These are phyloP conservation scores for Stemphylium vesicarium DNA, from an alignment of 2,329 filamentous ascomycete species.

Conservation along the genomic window DNA sequence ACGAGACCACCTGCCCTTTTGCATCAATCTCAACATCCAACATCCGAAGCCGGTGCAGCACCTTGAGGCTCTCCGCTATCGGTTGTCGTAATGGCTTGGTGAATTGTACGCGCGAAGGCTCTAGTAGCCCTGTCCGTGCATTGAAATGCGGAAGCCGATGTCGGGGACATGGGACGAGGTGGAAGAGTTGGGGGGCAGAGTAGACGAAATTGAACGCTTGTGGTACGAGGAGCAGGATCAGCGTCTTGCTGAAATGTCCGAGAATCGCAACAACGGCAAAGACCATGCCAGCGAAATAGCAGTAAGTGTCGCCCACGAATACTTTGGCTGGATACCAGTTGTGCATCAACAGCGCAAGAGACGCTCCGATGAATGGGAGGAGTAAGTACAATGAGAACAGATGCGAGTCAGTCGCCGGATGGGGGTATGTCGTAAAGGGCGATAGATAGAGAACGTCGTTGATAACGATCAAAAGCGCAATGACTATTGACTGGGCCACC, in stretches of 20 bases:
- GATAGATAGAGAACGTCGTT: constrained; percentile 89
- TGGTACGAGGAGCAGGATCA: constrained; percentile 86
- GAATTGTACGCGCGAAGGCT: constrained; percentile 82
- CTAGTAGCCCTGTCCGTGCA: constrained; percentile 79
- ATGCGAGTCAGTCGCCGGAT: constrained; percentile 94
- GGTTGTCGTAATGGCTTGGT: constrained; percentile 71
- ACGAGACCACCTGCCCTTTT: constrained; percentile 75
- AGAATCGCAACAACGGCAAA: constrained; percentile 97
- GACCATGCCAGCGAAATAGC: constrained; percentile 99
- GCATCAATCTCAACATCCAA: constrained; percentile 71
- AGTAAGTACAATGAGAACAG: constrained; percentile 95
- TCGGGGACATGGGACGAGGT: constrained; percentile 86
- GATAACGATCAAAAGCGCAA: constrained; percentile 79
- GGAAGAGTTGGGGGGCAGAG: constrained; percentile 89
- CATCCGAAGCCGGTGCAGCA: constrained; percentile 72
- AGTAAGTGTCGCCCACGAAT: constrained; percentile 98
- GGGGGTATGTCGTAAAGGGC: constrained; percentile 75
- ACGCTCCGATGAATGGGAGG: constrained; percentile 92
- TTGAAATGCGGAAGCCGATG: constrained; percentile 93
- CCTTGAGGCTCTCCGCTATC: constrained; percentile 68
- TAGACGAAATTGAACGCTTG: constrained; percentile 98
- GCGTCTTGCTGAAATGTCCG: constrained; percentile 96
- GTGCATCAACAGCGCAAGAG: constrained; percentile 81
- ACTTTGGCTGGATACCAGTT: constrained; percentile 97
- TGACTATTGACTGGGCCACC: constrained; percentile 89